phyloP scores from a whole-genome alignment of 495 filamentous ascomycete genomes.

The Aspergillus carlsbadensis region DNA sequence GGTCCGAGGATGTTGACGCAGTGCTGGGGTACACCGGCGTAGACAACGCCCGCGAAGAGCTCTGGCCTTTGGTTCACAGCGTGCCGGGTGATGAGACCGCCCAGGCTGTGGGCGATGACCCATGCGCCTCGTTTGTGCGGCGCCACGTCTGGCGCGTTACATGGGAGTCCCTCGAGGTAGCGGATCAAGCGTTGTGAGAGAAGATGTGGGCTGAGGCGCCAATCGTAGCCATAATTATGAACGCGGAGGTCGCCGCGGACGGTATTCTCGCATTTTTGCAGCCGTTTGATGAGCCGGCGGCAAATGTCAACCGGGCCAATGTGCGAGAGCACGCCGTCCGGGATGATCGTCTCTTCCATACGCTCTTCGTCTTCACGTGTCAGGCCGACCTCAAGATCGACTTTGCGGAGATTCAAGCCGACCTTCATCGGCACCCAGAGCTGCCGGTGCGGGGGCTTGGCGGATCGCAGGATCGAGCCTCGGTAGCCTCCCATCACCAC shows the following conservation, averaged over 20 bases:
- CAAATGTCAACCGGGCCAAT: constrained; percentile 93
- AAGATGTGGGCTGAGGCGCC: constrained; percentile 82
- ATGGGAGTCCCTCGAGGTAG: constrained; percentile 73
- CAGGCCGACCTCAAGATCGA: constrained; percentile 86
- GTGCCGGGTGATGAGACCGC: constrained; percentile 86
- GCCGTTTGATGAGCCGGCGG: constrained; percentile 72
- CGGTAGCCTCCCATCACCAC: constrained; percentile 90
- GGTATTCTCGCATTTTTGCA: constrained; percentile 72
- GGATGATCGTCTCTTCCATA: constrained; percentile 77
- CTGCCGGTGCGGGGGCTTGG: constrained; percentile 74
- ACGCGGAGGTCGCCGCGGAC: constrained; percentile 69
- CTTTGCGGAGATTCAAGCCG: constrained; percentile 86
- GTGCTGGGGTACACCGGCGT: constrained; percentile 78
- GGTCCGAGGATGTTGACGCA: constrained; percentile 93
- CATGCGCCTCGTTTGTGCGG: constrained; percentile 62
- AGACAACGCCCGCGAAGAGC: constrained; percentile 83
- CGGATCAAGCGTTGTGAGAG: constrained; percentile 65
- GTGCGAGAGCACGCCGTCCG: constrained; percentile 83
- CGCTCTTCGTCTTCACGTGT: constrained; percentile 80
- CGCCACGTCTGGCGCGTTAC: constrained; percentile 57
- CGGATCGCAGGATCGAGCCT: constrained; percentile 85
- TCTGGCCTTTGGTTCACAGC: constrained; percentile 86
- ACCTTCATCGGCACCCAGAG: constrained; percentile 95
- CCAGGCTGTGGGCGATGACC: constrained; percentile 87
- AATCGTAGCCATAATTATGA: constrained; percentile 94